A percentile compares a stretch with the other conserved stretches of the same genome.
Evolutionary conservation across 768 basidiomycete species (phyloP).

Genomic region (Paxillus rubicundulus): DNA sequence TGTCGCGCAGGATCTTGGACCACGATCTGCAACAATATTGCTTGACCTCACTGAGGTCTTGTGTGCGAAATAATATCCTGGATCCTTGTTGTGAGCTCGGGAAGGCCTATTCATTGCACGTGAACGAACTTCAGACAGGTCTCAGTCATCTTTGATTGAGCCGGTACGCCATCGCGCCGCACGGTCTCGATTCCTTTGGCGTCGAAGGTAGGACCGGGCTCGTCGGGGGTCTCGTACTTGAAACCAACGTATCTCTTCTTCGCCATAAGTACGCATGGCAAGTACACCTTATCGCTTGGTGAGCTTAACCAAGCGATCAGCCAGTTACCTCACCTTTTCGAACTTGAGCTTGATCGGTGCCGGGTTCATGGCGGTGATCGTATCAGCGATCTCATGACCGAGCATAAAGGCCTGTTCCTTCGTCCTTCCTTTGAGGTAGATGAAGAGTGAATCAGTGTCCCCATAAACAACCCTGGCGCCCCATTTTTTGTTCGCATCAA

Average conservation of each 20-base stretch:
- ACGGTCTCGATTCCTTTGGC: slow-evolving; percentile 99
- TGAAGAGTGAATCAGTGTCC: slow-evolving; percentile 95
- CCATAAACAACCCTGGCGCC: slow-evolving; percentile 93
- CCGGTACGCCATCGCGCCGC: slow-evolving; percentile 85
- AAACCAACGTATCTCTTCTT: slow-evolving; percentile 99
- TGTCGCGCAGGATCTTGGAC: slow-evolving; percentile 79
- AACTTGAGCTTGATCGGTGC: slow-evolving; percentile 94
- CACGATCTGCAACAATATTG: slow-evolving; percentile 83
- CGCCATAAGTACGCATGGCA: slow-evolving; percentile 92
- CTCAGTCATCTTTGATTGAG: slow-evolving; percentile 92
- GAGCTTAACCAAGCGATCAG: background rate
- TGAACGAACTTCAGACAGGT: slow-evolving; percentile 73
- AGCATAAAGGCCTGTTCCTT: slow-evolving; percentile 93
- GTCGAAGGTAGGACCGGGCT: slow-evolving; percentile 78
- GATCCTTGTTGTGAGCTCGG: background rate
- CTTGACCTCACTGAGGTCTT: slow-evolving; percentile 88
- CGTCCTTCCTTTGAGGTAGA: slow-evolving; percentile 85
- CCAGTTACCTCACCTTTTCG: slow-evolving; percentile 67
- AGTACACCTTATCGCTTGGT: slow-evolving; percentile 67
- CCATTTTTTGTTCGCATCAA: slow-evolving; percentile 80
- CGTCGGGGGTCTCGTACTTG: slow-evolving; percentile 86
- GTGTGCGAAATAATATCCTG: slow-evolving; percentile 87
- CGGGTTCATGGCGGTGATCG: slow-evolving; percentile 83
- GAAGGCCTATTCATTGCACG: background rate
- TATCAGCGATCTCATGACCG: slow-evolving; percentile 89